Evolutionary conservation across 2,329 filamentous ascomycete genomes (phyloP), one percentile per base, ranked within the genome.

Genomic region (Fusarium verticillioides): DNA sequence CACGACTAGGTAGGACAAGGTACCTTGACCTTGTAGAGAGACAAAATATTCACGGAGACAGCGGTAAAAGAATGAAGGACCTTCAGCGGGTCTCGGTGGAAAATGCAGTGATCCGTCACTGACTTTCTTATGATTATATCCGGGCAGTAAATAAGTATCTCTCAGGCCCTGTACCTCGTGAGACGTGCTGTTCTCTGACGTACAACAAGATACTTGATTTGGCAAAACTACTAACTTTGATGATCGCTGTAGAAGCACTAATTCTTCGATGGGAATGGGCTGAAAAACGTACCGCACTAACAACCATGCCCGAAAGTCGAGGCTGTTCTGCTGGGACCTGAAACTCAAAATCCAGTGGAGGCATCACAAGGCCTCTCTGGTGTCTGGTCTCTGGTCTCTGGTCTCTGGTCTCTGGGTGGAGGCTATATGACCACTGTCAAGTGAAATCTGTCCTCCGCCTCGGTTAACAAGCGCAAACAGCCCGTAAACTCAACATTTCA

Each of bases 361-460:
- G 30, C 23, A 65, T 69, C 66, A 69, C 65, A 52, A 50, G 66
- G 59, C 26, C 37, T 61, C 36, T 37, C 36, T 21, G 13, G 53
- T 23, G 3, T 23, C 23, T 23, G 23, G 23, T 23, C 23, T 23
- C 23, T 23, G 23, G 53, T 68, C 32, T 61, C 36, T 21, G 16
- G 53, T 68, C 32, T 61, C 36, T 21, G 16, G 53, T 61, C 32
- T 61, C 36, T 18, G 32, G 28, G 54, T 61, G 54, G 47, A 67
- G 47, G 47, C 43, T 61, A 21, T 44, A 42, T 68, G 42, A 53
- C 54, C 56, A 37, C 21, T 36, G 39, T 68, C 44, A 47, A 69
- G 30, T 58, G 50, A 69, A 53, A 69, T 69, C 59, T 69, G 66
- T 58, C 65, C 66, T 69, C 46, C 21, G 12, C 39, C 26, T 54